Conservation (phyloP, 805 yeast species). For the Kazachstania martiniae region DNA sequence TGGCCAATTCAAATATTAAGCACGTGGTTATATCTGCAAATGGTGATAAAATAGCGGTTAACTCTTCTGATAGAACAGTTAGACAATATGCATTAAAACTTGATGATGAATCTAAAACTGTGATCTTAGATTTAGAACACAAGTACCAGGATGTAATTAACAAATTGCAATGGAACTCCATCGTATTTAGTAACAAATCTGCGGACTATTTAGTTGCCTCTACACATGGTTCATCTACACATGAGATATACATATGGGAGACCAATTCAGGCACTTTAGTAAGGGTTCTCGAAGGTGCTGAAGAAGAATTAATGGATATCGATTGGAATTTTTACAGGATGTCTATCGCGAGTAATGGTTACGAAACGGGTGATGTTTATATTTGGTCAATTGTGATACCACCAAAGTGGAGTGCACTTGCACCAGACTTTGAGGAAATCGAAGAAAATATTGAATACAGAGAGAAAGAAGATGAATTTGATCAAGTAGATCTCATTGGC, state of each 20-base stretch:
- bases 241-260: conserved; percentile 89
- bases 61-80: conserved; percentile 67
- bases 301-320: conserved; percentile 67
- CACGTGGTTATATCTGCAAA: conserved; percentile 48
- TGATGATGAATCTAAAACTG: conserved; percentile 8
- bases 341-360: conserved; percentile 69
- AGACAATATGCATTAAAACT: conserved; percentile 36
- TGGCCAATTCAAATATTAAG: conserved; percentile 65
- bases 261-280: conserved; percentile 79
- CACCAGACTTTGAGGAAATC: conserved; percentile 91
- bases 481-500: conserved; percentile 57
- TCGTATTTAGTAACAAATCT: conserved; percentile 57
- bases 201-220: conserved; percentile 85
- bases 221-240: conserved; percentile 70
- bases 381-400: conserved; percentile 76
- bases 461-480: conserved; percentile 89
- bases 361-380: conserved; percentile 74
- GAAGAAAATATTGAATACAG: conserved; percentile 84
- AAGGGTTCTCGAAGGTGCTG: conserved; percentile 85
- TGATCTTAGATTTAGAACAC: conserved; percentile 60
- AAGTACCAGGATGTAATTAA: conserved; percentile 87
- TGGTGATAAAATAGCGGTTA: conserved; percentile 55
- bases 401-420: conserved; percentile 92
- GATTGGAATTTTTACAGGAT: conserved; percentile 78
- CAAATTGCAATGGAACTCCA: conserved; percentile 78